Evolutionary conservation across 768 basidiomycete genomes (phyloP).

Genomic region (Boletus vermiculosoides): DNA sequence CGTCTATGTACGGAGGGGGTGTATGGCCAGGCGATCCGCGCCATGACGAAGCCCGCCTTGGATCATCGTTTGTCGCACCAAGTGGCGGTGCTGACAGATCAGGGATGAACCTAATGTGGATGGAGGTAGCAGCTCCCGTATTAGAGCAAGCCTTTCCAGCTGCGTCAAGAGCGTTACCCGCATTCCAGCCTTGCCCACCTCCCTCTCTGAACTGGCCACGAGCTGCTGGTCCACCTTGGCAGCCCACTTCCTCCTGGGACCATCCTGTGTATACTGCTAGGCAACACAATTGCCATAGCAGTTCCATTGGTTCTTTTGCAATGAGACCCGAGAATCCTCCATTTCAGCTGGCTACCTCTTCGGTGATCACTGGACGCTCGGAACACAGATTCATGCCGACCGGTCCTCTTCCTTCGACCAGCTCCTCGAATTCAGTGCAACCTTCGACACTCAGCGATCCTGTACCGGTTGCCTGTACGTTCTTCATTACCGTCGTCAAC

Average conservation of each 20-base stretch:
- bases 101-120: neutral
- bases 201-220: neutral
- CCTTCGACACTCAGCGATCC: neutral
- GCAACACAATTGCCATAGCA: neutral
- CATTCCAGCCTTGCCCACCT: neutral
- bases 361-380: neutral
- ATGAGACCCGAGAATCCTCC: neutral
- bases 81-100: neutral
- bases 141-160: slow-evolving; percentile 3
- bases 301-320: neutral
- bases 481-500: neutral
- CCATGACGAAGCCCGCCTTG: neutral
- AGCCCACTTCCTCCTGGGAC: slow-evolving; percentile 1
- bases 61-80: neutral
- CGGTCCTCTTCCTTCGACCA: neutral
- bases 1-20: neutral
- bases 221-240: neutral
- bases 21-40: neutral
- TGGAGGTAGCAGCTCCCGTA: neutral
- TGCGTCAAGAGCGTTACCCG: neutral
- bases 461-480: slow-evolving; percentile 15
- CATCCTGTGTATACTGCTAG: slow-evolving; percentile 1
- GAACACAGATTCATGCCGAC: neutral
- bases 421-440: neutral
- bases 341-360: neutral